Percentiles rank a stretch among this genome's conserved stretches.
phyloP scores from a whole-genome alignment of 805 yeast genomes.

The Alloascoidea africana region DNA sequence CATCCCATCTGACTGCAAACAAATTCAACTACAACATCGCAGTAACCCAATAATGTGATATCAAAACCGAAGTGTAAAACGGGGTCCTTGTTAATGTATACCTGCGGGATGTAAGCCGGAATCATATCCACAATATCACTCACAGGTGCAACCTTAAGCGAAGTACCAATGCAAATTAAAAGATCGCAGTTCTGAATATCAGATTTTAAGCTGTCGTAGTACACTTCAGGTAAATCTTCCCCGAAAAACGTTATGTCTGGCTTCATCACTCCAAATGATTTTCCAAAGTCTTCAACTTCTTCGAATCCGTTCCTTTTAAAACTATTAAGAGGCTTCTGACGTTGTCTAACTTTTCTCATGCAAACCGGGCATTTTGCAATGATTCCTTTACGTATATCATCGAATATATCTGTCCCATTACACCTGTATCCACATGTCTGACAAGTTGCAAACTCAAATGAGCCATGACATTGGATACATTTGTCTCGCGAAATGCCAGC shows the following conservation, averaged over 20 bases:
- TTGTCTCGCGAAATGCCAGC: constrained; percentile 59
- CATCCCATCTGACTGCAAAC: constrained; percentile 42
- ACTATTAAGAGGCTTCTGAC: background rate
- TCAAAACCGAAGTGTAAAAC: constrained; percentile 70
- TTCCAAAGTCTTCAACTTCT: background rate
- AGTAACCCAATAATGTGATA: constrained; percentile 56
- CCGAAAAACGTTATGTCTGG: constrained; percentile 92
- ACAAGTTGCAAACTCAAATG: constrained; percentile 81
- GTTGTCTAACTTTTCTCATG: constrained; percentile 10
- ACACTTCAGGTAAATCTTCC: constrained; percentile 59
- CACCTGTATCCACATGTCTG: constrained; percentile 54
- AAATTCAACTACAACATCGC: constrained; percentile 70
- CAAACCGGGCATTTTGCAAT: constrained; percentile 68
- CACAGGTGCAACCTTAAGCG: constrained; percentile 86
- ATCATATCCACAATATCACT: constrained; percentile 68
- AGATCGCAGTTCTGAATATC: constrained; percentile 54
- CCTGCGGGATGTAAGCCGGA: constrained; percentile 64
- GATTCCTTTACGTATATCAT: constrained; percentile 38
- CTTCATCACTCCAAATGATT: constrained; percentile 59
- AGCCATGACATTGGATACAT: constrained; percentile 83
- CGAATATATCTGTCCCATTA: constrained; percentile 52
- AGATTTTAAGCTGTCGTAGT: constrained; percentile 31
- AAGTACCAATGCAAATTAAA: constrained; percentile 76
- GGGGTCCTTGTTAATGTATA: constrained; percentile 65
- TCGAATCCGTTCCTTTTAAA: background rate